Conservation (phyloP, 345 rosid species). For the Arabidopsis thaliana region TAIR10.1 NC_003076.8:26448501-26449000, state of each 20-base stretch:
- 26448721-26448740: too few relatives aligned
- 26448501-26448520: conserved; percentile 83
- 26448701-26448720: conserved; percentile 23
- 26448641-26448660: conserved; percentile 1
- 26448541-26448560: conserved; percentile 52
- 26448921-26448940: not conserved
- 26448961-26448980: conserved; percentile 59
- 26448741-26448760: too few relatives aligned
- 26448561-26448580: conserved; percentile 43
- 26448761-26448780: too few relatives aligned
- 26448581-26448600: conserved; percentile 25
- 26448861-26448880: not conserved
- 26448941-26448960: conserved; percentile 50
- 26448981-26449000: conserved; percentile 65
- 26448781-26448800: not conserved
- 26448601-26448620: not conserved
- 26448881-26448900: not conserved
- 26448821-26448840: conserved; percentile 6
- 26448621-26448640: not conserved
- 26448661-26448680: not conserved
- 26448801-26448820: conserved; percentile 17
- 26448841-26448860: conserved; percentile 8
- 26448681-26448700: not conserved
- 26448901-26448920: not conserved
- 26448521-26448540: conserved; percentile 68